Base-by-base conservation (phyloP, 345 rosid genomes). In the Punica granatum region DNA sequence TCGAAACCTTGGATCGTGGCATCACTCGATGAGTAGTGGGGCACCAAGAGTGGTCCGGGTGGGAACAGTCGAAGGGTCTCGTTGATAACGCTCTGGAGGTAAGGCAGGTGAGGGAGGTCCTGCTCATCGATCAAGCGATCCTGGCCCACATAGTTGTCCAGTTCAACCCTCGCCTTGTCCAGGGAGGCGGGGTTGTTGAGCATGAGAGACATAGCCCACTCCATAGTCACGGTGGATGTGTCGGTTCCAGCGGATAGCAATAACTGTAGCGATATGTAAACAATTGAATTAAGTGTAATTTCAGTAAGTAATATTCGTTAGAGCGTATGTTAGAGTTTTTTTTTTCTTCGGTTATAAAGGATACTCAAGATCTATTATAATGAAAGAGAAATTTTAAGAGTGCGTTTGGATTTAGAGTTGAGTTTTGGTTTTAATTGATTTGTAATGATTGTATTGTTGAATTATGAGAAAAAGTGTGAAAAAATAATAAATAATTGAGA, bases 141-240 rank as follows among this genome's bases (percentile, higher is more conserved):
- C 34, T 66, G 66, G 6, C 85, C 85, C 7, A 78, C 63, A 1
- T 7, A 1, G 0, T 41, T 48, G 9, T 80, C 83, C 0, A 83
- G 16, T 44, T 83, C 83, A 0, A 9, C 12, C 31, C 46, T 78
- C 1, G 74, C 83, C 46, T 79, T 87, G 1, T 62, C 16, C 19
- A 84, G 0, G 19, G 34, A 23, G 0, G 44, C 64, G 2, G 84
- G 89, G 35, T 84, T 66, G 54, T 78, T 87, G 1, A 81, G 70
- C 21, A 85, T 68, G 41, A 75, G 70, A 0, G 89, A 67, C 82
- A 83, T 73, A 7, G 84, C 81, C 92, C 86, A 85, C 25, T 83
- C 85, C 11, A 76, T 1, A 1, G 88, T 76, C 31, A 66, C 72
- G 1, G 81, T 68, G 0, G 87, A 49, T 15, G 89, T 82, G 3